These are phyloP conservation scores for Leccinum pallidistipes DNA, from an alignment of 1,284 basidiomycete genomes.

Conservation along the genomic window DNA sequence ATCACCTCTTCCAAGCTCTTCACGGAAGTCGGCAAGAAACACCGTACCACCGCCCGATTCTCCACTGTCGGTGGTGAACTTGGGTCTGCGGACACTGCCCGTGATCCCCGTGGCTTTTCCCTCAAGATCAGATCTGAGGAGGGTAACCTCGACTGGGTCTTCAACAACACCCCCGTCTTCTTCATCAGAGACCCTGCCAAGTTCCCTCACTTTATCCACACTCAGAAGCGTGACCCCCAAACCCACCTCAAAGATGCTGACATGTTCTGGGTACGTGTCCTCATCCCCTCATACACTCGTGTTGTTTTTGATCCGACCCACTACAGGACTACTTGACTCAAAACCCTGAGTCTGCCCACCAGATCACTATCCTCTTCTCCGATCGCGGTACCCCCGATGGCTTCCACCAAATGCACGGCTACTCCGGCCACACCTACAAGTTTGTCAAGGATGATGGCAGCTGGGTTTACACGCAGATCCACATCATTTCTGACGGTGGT, in stretches of 20 bases:
- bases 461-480: slow-evolving; percentile 84
- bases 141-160: slow-evolving; percentile 90
- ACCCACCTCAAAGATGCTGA: slow-evolving; percentile 84
- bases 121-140: slow-evolving; percentile 89
- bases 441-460: slow-evolving; percentile 80
- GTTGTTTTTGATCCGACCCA: slow-evolving; percentile 4
- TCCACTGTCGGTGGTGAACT: slow-evolving; percentile 87
- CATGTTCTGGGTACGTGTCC: slow-evolving; percentile 69
- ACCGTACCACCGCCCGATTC: slow-evolving; percentile 77
- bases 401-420: slow-evolving; percentile 84
- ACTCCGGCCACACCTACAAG: slow-evolving; percentile 93
- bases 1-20: slow-evolving; percentile 76
- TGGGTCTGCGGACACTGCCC: slow-evolving; percentile 87
- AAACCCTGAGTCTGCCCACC: slow-evolving; percentile 91
- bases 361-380: slow-evolving; percentile 86
- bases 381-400: slow-evolving; percentile 92
- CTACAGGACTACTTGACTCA: slow-evolving; percentile 84
- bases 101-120: slow-evolving; percentile 91
- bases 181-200: slow-evolving; percentile 84
- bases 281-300: neutral
- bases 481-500: slow-evolving; percentile 73
- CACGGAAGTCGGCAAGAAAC: slow-evolving; percentile 68
- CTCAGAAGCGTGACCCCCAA: slow-evolving; percentile 90
- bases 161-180: slow-evolving; percentile 92
- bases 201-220: slow-evolving; percentile 94